Evolutionary conservation across 2,329 filamentous ascomycete species (phyloP), one percentile per base, ranked within the genome.

Genomic region (Fusarium avenaceum): DNA sequence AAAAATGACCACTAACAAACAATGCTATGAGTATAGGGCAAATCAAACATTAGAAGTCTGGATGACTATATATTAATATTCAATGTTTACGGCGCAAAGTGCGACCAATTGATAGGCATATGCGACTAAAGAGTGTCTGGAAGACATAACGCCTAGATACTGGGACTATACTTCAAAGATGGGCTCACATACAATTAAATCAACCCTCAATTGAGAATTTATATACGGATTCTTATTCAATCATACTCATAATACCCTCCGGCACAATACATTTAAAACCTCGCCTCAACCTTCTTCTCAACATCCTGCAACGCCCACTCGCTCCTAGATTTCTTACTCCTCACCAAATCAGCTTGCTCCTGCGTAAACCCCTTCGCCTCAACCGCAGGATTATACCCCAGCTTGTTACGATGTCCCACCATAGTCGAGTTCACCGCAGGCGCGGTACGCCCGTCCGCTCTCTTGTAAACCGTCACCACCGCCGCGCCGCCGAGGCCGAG

Each of bases 341-440:
- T 90, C 72, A 93, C 87, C 22, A 88, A 86, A 40, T 81, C 81
- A 63, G 90, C 90, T 82, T 97, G 93, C 69, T 85, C 88, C 64
- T 86, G 86, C 1, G 94, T 97, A 79, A 97, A 96, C 1, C 94
- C 94, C 83, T 90, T 94, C 15, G 95, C 95, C 80, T 92, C 90
- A 7, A 94, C 90, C 5, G 95, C 95, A 20, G 95, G 95, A 78
- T 98, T 98, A 75, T 98, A 98, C 1, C 93, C 94, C 20, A 97
- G 80, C 48, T 87, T 86, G 55, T 86, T 94, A 63, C 80, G 78
- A 82, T 85, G 87, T 3, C 85, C 92, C 3, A 97, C 86, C 46
- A 87, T 85, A 6, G 84, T 86, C 52, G 87, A 88, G 20, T 87
- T 84, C 6, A 96, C 77, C 35, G 83, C 81, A 6, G 82, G 81